Evolutionary conservation across 2,329 filamentous ascomycete species (phyloP), one percentile per base, ranked within the genome.

Genomic region (Venturia pyrina): DNA sequence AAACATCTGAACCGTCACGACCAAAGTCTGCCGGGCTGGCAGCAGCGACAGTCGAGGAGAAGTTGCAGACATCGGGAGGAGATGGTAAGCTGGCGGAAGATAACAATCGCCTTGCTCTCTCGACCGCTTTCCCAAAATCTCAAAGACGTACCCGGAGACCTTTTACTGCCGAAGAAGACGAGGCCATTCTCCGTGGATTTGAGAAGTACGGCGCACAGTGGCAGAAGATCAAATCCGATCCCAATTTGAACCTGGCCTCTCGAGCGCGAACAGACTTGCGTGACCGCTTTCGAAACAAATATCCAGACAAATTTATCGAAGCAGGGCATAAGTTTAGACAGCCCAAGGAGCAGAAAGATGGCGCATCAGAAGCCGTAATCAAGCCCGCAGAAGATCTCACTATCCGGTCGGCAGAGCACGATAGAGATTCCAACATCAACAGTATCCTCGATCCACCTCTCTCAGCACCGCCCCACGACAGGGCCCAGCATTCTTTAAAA

Each of bases 221-320:
- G 86, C 84, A 83, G 13, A 72, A 78, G 7, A 88, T 88, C 64
- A 79, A 81, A 67, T 79, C 83, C 66, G 85, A 87, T 67, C 74
- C 75, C 17, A 76, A 79, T 6, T 73, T 87, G 3, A 78, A 80
- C 15, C 78, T 87, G 57, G 71, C 73, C 11, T 77, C 81, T 68
- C 79, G 85, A 53, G 80, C 80, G 57, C 78, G 83, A 19, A 86
- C 84, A 1, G 85, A 88, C 70, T 71, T 88, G 17, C 79, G 86
- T 41, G 86, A 88, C 71, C 81, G 85, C 4, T 85, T 88, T 68
- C 79, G 85, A 19, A 85, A 83, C 8, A 80, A 80, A 41, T 87
- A 82, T 69, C 84, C 85, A 0, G 79, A 85, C 40, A 77, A 80
- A 21, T 88, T 86, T 70, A 78, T 78, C 15, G 75, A 77, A 64